phyloP scores from a whole-genome alignment of 2,329 filamentous ascomycete species.

The Diaporthe sp. region DNA sequence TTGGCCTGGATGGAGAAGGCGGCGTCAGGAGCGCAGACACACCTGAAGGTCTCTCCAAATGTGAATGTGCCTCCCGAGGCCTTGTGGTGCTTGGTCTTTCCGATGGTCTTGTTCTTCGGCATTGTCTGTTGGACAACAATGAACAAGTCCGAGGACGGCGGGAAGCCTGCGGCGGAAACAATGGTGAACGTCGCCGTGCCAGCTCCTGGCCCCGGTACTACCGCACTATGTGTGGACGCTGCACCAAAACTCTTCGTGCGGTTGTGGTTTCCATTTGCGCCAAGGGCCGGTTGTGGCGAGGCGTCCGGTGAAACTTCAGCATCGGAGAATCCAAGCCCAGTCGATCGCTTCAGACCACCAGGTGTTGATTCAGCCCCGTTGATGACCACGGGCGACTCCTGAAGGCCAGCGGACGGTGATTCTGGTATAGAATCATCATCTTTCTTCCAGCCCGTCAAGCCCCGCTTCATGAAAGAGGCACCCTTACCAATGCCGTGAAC shows the following conservation, averaged over 20 bases:
- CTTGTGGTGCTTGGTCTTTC: slow-evolving; percentile 95
- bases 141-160: slow-evolving; percentile 82
- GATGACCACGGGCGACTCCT: slow-evolving; percentile 52
- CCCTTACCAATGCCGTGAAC: slow-evolving; percentile 88
- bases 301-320: slow-evolving; percentile 47
- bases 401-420: slow-evolving; percentile 32
- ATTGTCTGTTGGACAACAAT: slow-evolving; percentile 77
- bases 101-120: slow-evolving; percentile 81
- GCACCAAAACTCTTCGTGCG: slow-evolving; percentile 72
- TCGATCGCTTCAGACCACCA: slow-evolving; percentile 57
- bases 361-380: slow-evolving; percentile 55
- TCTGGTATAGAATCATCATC: slow-evolving; percentile 59
- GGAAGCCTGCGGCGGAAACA: slow-evolving; percentile 83
- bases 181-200: slow-evolving; percentile 87
- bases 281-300: slow-evolving; percentile 53
- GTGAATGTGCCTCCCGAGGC: slow-evolving; percentile 73
- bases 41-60: slow-evolving; percentile 85
- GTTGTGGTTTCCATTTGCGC: slow-evolving; percentile 53
- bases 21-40: slow-evolving; percentile 82
- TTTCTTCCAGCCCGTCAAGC: slow-evolving; percentile 81
- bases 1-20: slow-evolving; percentile 90
- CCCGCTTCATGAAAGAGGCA: slow-evolving; percentile 89
- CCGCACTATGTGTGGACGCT: slow-evolving; percentile 75
- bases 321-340: slow-evolving; percentile 52
- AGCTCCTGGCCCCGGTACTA: slow-evolving; percentile 71